Conservation (phyloP, 2,329 filamentous ascomycete genomes). For the Raffaelea deltoideospora region DNA sequence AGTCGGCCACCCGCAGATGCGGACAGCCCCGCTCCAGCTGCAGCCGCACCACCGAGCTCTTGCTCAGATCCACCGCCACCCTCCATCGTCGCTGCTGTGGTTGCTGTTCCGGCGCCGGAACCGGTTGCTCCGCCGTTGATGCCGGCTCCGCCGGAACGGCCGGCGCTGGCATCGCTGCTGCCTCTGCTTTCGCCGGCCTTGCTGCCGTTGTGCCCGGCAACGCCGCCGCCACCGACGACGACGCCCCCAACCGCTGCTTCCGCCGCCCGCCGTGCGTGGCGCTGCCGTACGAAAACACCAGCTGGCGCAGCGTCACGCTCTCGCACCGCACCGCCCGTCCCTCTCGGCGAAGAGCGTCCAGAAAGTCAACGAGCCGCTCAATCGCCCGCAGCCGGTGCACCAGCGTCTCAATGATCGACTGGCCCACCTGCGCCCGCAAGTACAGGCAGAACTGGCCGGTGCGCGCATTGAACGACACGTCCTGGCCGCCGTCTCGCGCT, state of each 20-base stretch:
- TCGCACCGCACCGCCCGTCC: constrained; percentile 40
- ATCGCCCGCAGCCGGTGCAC: constrained; percentile 48
- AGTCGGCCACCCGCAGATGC: constrained; percentile 46
- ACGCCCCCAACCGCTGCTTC: too few relatives aligned
- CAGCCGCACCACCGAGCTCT: constrained; percentile 33
- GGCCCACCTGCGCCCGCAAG: constrained; percentile 42
- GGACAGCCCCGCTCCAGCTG: constrained; percentile 48
- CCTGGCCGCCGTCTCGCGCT: constrained; percentile 44
- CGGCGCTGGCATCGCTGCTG: constrained; percentile 1
- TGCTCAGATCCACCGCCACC: constrained; percentile 42
- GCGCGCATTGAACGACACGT: constrained; percentile 44
- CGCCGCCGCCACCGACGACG: too few relatives aligned
- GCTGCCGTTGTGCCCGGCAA: too few relatives aligned
- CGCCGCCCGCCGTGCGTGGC: background rate
- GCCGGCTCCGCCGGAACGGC: background rate
- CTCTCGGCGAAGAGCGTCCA: constrained; percentile 47
- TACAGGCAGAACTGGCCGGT: constrained; percentile 49
- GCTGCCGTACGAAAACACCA: constrained; percentile 53
- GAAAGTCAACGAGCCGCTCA: constrained; percentile 54
- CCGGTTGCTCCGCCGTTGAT: background rate
- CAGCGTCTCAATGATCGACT: constrained; percentile 43
- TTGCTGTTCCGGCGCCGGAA: background rate
- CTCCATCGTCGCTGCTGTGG: constrained; percentile 22
- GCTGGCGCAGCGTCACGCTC: constrained; percentile 42
- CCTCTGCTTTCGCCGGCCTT: too few relatives aligned